phyloP scores from a whole-genome alignment of 495 filamentous ascomycete species.

The Extremus antarcticus region DNA sequence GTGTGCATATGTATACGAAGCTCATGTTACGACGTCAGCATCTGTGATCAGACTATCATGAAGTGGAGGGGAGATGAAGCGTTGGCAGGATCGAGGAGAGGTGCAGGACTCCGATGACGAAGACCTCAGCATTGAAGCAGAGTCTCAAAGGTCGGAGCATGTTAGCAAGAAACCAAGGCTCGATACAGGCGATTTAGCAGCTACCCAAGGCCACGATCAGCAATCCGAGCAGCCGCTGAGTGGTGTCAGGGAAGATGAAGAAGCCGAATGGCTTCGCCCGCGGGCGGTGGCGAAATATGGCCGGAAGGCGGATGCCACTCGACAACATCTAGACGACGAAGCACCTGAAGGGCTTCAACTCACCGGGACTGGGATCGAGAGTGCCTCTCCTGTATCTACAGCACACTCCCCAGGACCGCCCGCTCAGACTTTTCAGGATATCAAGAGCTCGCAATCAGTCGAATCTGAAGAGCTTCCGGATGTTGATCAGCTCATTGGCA shows the following conservation, averaged over 20 bases:
- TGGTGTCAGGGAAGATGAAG: not conserved
- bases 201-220: not conserved
- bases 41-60: conserved; percentile 11
- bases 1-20: not conserved
- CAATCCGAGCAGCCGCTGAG: not conserved
- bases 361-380: too few species aligned
- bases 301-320: not conserved
- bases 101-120: conserved; percentile 26
- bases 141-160: conserved; percentile 6
- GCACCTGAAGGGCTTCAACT: too few species aligned
- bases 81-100: conserved; percentile 20
- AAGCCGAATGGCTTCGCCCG: conserved; percentile 3
- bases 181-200: not conserved
- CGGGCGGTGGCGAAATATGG: conserved; percentile 1
- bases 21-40: too few species aligned
- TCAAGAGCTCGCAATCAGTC: not conserved
- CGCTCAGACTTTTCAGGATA: too few species aligned
- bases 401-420: too few species aligned
- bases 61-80: conserved; percentile 8
- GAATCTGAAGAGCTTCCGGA: not conserved
- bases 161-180: conserved; percentile 4
- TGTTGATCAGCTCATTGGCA: not conserved
- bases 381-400: too few species aligned
- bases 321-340: not conserved
- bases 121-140: conserved; percentile 5